These are phyloP conservation scores for Lepidopterella palustris DNA, from an alignment of 495 filamentous ascomycete species.

Conservation along the genomic window DNA sequence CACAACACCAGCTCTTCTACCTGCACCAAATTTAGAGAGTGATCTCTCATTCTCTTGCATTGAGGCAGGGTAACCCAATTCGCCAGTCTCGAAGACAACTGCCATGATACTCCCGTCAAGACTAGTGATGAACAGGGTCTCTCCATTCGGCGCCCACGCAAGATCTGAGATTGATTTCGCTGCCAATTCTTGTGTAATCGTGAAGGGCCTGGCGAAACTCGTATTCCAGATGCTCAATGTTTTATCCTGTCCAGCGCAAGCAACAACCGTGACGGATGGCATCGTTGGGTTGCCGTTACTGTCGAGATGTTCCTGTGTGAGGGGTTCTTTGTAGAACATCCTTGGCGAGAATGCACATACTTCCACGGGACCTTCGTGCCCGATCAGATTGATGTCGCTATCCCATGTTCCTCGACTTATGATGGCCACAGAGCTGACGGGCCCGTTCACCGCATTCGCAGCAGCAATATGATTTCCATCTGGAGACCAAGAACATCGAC, in stretches of 20 bases:
- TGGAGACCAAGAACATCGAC: constrained; percentile 92
- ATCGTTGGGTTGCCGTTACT: constrained; percentile 37
- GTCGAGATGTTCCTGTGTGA: constrained; percentile 41
- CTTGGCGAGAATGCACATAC: constrained; percentile 95
- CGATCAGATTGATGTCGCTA: constrained; percentile 93
- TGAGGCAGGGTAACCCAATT: constrained; percentile 65
- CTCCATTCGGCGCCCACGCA: constrained; percentile 90
- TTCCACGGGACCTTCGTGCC: constrained; percentile 93
- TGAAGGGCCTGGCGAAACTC: constrained; percentile 79
- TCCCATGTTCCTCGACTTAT: constrained; percentile 91
- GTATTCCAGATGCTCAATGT: constrained; percentile 96
- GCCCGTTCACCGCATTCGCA: constrained; percentile 92
- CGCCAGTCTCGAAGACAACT: constrained; percentile 63
- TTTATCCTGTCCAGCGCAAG: constrained; percentile 94
- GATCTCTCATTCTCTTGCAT: constrained; percentile 86
- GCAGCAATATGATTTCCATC: constrained; percentile 97
- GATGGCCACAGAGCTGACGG: constrained; percentile 93
- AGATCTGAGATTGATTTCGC: constrained; percentile 89
- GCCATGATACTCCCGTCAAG: constrained; percentile 82
- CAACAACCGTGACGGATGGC: constrained; percentile 82
- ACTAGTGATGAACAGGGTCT: constrained; percentile 74
- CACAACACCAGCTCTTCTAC: constrained; percentile 76
- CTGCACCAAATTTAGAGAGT: constrained; percentile 84
- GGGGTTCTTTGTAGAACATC: constrained; percentile 70
- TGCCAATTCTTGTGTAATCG: constrained; percentile 80